Evolutionary conservation across 2,329 filamentous ascomycete species (phyloP), one percentile per base, ranked within the genome.

Genomic region (Ophiostoma himal-ulmi): DNA sequence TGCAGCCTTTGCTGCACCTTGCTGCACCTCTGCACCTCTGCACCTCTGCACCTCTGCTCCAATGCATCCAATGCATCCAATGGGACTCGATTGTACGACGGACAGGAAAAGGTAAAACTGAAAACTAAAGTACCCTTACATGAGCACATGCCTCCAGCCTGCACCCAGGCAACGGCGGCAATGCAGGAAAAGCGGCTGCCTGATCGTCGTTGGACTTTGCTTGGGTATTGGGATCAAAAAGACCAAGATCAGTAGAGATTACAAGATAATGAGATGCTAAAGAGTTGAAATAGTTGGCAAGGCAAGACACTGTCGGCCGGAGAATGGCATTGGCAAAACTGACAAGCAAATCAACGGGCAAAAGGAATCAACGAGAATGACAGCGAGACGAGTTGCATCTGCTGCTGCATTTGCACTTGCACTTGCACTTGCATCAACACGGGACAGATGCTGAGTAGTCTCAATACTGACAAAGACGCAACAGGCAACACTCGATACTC

Each of bases 81-180:
- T 54, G 52, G 52, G n/a, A 11, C 52, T 2, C 6, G 8, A 20
- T 26, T n/a, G 7, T 5, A 54, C n/a, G n/a, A 26, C 52, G 3
- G 11, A 60, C 22, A 60, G 34, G 13, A 14, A 7, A 30, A 68
- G 6, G 17, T 13, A 26, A 13, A 57, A 11, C 52, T 10, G 2
- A 26, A 57, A 57, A 36, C 2, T 7, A 20, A 20, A 36, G 4
- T 30, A 13, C 11, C 57, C 36, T 5, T 6, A n/a, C 48, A 44
- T 13, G 39, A 57, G 22, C n/a, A 30, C 1, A 10, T 17, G n/a
- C 52, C 5, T 26, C 8, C 14, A 11, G 26, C 1, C 52, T 2
- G 52, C n/a, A 57, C 52, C 64, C n/a, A 52, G 66, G 66, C 44
- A 68, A 54, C 36, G 34, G 60, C 30, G 36, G 36, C 36, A 65